Conservation (phyloP, 148 eudicot genomes). For the Chenopodium quinoa region DNA sequence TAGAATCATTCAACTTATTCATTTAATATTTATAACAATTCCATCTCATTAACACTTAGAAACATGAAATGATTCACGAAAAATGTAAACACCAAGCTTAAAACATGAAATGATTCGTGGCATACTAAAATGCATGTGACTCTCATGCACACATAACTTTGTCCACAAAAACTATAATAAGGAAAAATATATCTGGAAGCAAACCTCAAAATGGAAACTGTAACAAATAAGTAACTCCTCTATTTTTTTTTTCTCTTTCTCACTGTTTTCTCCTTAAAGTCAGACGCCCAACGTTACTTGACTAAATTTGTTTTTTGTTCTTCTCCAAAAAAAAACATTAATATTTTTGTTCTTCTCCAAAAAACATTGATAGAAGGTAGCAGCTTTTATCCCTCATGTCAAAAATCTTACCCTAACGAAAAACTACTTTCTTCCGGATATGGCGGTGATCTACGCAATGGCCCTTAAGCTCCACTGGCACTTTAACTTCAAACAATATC, state of each 20-base stretch:
- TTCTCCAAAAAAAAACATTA: neutral
- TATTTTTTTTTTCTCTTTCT: neutral
- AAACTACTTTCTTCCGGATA: neutral
- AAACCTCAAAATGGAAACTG: neutral
- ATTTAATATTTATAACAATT: too few species aligned
- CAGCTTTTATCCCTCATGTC: neutral
- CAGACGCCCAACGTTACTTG: neutral
- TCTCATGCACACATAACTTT: neutral
- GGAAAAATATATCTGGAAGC: neutral
- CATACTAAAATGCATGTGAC: neutral
- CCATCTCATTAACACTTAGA: too few species aligned
- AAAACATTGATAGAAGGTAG: neutral
- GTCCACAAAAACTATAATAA: neutral
- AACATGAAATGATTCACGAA: too few species aligned
- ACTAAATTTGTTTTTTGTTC: neutral
- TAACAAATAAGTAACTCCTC: too few species aligned
- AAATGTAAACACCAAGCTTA: neutral
- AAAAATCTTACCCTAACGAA: neutral
- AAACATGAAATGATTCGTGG: neutral
- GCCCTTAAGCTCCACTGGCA: neutral
- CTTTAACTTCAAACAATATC: neutral
- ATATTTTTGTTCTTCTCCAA: neutral
- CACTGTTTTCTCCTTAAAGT: neutral
- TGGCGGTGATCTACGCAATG: neutral
- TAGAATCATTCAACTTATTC: too few species aligned